Conservation (phyloP, 2,329 filamentous ascomycete genomes). For the Pseudogymnoascus sp. region DNA sequence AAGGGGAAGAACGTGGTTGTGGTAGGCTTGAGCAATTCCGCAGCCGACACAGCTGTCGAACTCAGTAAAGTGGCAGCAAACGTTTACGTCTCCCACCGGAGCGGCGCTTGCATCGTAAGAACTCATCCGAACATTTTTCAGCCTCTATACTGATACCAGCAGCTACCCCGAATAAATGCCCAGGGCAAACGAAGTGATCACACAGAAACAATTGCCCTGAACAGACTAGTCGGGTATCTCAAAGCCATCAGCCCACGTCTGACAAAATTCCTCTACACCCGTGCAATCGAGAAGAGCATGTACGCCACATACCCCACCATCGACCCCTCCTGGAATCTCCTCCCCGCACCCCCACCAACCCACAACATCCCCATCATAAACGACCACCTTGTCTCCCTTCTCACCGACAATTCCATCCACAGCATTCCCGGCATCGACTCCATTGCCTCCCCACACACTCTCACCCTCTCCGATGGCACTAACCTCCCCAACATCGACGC, state of each 20-base stretch:
- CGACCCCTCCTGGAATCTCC: slow-evolving; percentile 27
- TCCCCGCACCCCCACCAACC: slow-evolving; percentile 23
- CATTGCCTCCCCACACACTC: slow-evolving; percentile 15
- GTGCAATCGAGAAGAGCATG: slow-evolving; percentile 28
- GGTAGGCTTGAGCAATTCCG: slow-evolving; percentile 35
- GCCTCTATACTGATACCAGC: background rate
- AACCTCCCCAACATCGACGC: slow-evolving; percentile 25
- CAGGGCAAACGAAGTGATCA: background rate
- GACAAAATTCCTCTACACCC: background rate
- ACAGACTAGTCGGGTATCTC: background rate
- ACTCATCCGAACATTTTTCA: background rate
- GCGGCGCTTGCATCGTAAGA: slow-evolving; percentile 31
- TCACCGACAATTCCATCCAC: slow-evolving; percentile 22
- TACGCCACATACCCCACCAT: slow-evolving; percentile 24
- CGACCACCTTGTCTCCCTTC: slow-evolving; percentile 23
- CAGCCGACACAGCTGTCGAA: slow-evolving; percentile 29
- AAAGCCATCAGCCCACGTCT: background rate
- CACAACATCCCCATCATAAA: slow-evolving; percentile 21
- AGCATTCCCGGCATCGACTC: slow-evolving; percentile 24
- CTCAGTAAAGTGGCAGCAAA: slow-evolving; percentile 30
- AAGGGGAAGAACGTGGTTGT: slow-evolving; percentile 36
- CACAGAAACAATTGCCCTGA: background rate
- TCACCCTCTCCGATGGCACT: slow-evolving; percentile 27
- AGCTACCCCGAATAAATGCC: slow-evolving; percentile 21
- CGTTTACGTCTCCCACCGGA: slow-evolving; percentile 35